Conservation (phyloP, 768 basidiomycete genomes). For the Leucogyrophana mollusca region DNA sequence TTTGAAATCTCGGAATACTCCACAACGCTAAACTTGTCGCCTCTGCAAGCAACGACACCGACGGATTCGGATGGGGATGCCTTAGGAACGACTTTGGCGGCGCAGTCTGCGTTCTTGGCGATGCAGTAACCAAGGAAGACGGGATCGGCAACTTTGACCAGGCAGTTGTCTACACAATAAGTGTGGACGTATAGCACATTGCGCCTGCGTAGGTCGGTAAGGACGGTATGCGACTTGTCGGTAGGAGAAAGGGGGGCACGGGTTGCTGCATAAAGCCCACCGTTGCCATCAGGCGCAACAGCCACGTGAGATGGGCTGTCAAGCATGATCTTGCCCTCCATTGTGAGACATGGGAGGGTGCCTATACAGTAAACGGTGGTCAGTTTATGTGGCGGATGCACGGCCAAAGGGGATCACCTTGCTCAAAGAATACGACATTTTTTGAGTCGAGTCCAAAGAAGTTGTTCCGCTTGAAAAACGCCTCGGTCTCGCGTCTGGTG, state of each 20-base stretch:
- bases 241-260: conserved; percentile 67
- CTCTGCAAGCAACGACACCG: conserved; percentile 87
- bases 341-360: conserved; percentile 90
- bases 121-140: conserved; percentile 96
- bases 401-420: conserved; percentile 60
- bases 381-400: no score
- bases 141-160: conserved; percentile 95
- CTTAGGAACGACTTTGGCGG: conserved; percentile 96
- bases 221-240: conserved; percentile 66
- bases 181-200: conserved; percentile 87
- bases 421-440: conserved; percentile 93
- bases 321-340: conserved; percentile 92
- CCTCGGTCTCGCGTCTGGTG: conserved; percentile 82
- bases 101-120: conserved; percentile 82
- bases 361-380: conserved; percentile 47
- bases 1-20: conserved; percentile 96
- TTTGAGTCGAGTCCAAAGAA: conserved; percentile 81
- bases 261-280: conserved; percentile 93
- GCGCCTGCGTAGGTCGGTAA: conserved; percentile 76
- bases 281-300: conserved; percentile 98
- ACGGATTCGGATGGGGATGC: conserved; percentile 84
- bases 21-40: conserved; percentile 86
- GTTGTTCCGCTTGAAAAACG: conserved; percentile 72
- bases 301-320: conserved; percentile 76
- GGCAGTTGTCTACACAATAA: conserved; percentile 98